Conservation (phyloP, 345 rosid species). For the Punica granatum region DNA sequence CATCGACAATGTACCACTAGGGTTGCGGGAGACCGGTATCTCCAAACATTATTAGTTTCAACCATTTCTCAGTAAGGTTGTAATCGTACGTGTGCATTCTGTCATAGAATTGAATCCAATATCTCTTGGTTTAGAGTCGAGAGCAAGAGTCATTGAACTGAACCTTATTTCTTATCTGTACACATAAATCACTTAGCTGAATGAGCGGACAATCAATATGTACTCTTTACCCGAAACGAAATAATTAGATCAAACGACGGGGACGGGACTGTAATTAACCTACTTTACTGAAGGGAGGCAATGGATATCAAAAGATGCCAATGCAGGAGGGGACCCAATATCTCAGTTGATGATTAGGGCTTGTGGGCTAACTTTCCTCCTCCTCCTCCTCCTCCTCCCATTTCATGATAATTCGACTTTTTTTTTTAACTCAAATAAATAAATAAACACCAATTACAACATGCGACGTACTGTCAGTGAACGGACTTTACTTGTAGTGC, state of each 20-base stretch:
- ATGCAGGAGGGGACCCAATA: neutral
- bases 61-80: too few relatives aligned
- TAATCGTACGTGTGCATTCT: too few relatives aligned
- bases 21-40: too few relatives aligned
- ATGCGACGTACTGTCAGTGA: too few relatives aligned
- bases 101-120: too few relatives aligned
- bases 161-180: neutral
- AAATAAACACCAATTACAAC: too few relatives aligned
- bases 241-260: neutral
- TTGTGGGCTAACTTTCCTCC: constrained; percentile 2
- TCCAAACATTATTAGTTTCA: too few relatives aligned
- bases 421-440: neutral
- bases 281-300: neutral
- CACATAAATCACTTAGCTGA: too few relatives aligned
- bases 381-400: neutral
- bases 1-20: too few relatives aligned
- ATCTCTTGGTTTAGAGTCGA: neutral
- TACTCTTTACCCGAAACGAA: constrained; percentile 3
- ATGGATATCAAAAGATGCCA: constrained; percentile 2
- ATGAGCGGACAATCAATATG: neutral
- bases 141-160: neutral
- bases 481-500: too few relatives aligned
- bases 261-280: neutral
- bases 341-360: constrained; percentile 9
- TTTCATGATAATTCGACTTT: neutral